phyloP scores from a whole-genome alignment of 805 yeast genomes.

The Sugiyamaella smithiae region DNA sequence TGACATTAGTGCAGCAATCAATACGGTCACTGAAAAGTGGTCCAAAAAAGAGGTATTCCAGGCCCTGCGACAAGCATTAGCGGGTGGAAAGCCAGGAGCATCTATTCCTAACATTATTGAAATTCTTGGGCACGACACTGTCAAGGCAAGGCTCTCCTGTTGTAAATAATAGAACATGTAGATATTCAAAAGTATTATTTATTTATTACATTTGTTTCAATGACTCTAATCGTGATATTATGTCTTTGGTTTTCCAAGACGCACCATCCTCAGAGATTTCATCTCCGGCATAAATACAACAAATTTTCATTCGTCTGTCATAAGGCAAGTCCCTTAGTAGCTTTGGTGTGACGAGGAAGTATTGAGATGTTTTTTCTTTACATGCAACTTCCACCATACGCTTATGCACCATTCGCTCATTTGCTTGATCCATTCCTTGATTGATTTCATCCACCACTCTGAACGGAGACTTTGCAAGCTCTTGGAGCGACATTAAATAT shows the following conservation, averaged over 20 bases:
- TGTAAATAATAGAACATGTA: background rate
- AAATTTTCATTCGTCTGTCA: constrained; percentile 76
- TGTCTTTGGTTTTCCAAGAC: background rate
- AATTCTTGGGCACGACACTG: constrained; percentile 44
- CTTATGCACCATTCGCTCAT: constrained; percentile 82
- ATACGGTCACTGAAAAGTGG: background rate
- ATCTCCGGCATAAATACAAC: constrained; percentile 69
- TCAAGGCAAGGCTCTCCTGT: constrained; percentile 15
- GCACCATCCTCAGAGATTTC: constrained; percentile 5
- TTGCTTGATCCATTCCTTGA: constrained; percentile 96
- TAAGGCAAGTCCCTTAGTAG: constrained; percentile 73
- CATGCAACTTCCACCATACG: constrained; percentile 86
- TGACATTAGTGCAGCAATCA: background rate
- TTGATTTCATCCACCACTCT: constrained; percentile 96
- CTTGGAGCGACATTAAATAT: constrained; percentile 87
- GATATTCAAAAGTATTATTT: background rate
- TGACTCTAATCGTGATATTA: background rate
- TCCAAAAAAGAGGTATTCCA: constrained; percentile 44
- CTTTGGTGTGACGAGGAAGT: constrained; percentile 91
- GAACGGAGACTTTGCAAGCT: constrained; percentile 82
- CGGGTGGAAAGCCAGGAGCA: constrained; percentile 70
- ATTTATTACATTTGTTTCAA: background rate
- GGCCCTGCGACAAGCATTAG: constrained; percentile 61
- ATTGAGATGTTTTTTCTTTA: constrained; percentile 62
- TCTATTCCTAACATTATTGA: constrained; percentile 57